Evolutionary conservation across 2,329 filamentous ascomycete genomes (phyloP).

Genomic region (Emergomyces pasteurianus): DNA sequence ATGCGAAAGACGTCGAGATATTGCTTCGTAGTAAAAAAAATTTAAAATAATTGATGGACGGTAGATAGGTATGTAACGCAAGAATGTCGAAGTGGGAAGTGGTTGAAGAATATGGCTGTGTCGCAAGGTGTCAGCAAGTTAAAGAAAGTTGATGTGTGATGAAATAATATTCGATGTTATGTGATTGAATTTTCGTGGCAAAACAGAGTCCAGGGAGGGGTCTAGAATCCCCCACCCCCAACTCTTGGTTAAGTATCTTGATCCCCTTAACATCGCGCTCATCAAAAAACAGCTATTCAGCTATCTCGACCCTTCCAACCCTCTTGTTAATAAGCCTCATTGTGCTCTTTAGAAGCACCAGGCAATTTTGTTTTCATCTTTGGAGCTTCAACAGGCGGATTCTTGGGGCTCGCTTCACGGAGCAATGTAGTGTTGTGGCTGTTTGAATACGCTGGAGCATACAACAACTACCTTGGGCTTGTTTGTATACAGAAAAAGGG

Average conservation of each 20-base stretch:
- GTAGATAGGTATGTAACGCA: background rate
- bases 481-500: background rate
- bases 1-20: background rate
- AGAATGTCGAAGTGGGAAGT: background rate
- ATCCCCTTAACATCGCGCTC: too few relatives aligned
- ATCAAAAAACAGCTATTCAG: background rate
- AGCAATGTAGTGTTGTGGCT: background rate
- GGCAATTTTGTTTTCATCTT: background rate
- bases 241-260: background rate
- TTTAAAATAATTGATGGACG: background rate
- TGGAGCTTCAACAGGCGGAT: background rate
- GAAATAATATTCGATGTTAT: background rate
- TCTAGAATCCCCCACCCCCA: background rate
- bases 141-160: background rate
- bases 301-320: background rate
- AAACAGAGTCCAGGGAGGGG: background rate
- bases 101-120: background rate
- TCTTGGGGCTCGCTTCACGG: background rate
- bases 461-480: background rate
- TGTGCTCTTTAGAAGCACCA: background rate
- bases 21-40: background rate
- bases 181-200: conserved; percentile 3
- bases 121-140: background rate
- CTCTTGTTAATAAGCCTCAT: background rate
- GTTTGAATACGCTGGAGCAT: background rate